Conservation (phyloP, 164 flowering plant genomes). For the Kingdonia uniflora region DNA sequence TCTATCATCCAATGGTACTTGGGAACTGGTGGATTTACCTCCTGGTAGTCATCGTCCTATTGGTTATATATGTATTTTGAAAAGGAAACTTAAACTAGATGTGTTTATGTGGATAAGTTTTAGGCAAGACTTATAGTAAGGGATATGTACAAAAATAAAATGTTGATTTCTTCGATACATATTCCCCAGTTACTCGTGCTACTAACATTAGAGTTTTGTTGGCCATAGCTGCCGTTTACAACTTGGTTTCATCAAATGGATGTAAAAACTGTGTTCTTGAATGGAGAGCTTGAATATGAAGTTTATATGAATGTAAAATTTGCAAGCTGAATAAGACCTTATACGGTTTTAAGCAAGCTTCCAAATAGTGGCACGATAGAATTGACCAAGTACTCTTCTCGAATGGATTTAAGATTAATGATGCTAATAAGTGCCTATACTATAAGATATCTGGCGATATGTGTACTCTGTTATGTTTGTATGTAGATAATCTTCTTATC, state of each 20-base stretch:
- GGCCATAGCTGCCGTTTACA: background rate
- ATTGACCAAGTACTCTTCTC: background rate
- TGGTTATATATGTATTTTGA: background rate
- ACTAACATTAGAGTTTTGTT: background rate
- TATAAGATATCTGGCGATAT: background rate
- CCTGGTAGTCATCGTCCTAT: background rate
- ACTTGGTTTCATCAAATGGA: background rate
- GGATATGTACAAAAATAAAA: slow-evolving; percentile 1
- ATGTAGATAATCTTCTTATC: background rate
- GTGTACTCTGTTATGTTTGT: background rate
- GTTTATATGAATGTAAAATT: background rate
- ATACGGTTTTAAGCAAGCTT: background rate
- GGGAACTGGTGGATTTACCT: slow-evolving; percentile 3
- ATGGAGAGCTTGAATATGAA: background rate
- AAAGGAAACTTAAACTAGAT: background rate
- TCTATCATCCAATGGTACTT: background rate
- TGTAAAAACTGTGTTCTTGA: background rate
- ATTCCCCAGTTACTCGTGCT: background rate
- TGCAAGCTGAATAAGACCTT: background rate
- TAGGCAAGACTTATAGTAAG: background rate
- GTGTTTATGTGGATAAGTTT: background rate
- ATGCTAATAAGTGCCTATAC: too few relatives aligned
- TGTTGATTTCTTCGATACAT: slow-evolving; percentile 3
- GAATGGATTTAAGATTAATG: too few relatives aligned
- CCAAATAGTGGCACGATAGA: background rate